phyloP scores from a whole-genome alignment of 2,329 filamentous ascomycete genomes.

The Phyllosticta paracitricarpa region DNA sequence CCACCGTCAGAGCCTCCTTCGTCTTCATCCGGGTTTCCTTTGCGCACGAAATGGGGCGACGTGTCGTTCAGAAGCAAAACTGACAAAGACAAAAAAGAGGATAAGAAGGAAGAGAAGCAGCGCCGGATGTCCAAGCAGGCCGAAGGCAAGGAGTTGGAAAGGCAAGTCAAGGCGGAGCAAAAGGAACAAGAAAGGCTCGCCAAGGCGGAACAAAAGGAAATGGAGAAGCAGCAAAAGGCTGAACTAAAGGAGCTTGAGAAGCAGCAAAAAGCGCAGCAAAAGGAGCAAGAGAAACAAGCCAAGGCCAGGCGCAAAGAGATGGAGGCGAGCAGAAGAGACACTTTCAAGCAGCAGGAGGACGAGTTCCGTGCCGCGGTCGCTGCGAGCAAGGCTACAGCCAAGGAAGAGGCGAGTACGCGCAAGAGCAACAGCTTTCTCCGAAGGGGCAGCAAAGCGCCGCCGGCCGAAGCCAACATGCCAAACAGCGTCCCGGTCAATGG shows the following conservation, averaged over 20 bases:
- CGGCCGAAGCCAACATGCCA: neutral
- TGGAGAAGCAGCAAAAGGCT: constrained; percentile 43
- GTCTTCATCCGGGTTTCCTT: constrained; percentile 11
- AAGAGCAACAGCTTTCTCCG: neutral
- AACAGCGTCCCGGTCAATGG: neutral
- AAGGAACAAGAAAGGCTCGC: constrained; percentile 50
- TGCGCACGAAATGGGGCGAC: constrained; percentile 6
- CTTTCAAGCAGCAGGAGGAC: constrained; percentile 49
- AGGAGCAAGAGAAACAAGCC: constrained; percentile 41
- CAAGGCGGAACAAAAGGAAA: constrained; percentile 34
- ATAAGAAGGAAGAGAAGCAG: constrained; percentile 17
- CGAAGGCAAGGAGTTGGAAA: constrained; percentile 41
- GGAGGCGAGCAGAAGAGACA: constrained; percentile 40
- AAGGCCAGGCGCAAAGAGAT: constrained; percentile 23
- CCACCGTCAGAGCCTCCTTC: constrained; percentile 23
- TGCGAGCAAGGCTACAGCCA: constrained; percentile 52
- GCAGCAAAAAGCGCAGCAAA: constrained; percentile 35
- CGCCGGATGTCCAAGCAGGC: constrained; percentile 16
- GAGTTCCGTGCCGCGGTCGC: constrained; percentile 56
- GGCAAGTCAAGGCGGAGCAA: constrained; percentile 47
- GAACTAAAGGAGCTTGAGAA: constrained; percentile 44
- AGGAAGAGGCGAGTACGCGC: constrained; percentile 16
- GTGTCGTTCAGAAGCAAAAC: neutral
- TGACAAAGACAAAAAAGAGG: constrained; percentile 4
- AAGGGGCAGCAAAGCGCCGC: constrained; percentile 25